Evolutionary conservation across 352 stramenopile species (phyloP), one percentile per base, ranked within the genome.

Genomic region (Phytophthora agathidicida): DNA sequence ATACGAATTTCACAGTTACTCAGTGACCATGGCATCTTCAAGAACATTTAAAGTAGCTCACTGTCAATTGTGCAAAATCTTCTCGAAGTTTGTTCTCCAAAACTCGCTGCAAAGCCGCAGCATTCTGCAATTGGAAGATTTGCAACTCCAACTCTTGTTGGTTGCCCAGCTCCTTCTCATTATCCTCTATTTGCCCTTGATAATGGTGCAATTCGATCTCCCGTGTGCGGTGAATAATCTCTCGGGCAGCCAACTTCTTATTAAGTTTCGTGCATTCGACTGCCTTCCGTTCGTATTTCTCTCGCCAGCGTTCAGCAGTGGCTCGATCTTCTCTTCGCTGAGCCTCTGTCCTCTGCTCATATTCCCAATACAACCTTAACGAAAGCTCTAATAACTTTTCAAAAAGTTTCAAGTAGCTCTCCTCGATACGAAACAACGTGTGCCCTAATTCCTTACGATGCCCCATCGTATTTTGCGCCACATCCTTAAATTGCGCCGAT

Each of bases 301-400:
- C 75, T 9, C 76, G 68, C 80, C 80, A 90, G 38, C 75, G 67
- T 17, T 58, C 32, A 17, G 80, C 69, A 8, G 73, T 62, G 0
- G 42, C 57, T 43, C 75, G 86, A 37, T 90, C 77, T 6, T 75
- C 69, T 22, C 33, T 66, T 11, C 78, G 75, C 43, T 88, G 73
- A 5, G 56, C 68, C 14, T 75, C 79, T 5, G 68, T 74, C 7
- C 80, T 69, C 9, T 82, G 65, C 14, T 88, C 78, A 39, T 90
- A 92, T 8, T 73, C 75, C 78, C 81, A 90, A 42, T 90, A 92
- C 56, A 92, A 70, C 0, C 78, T 67, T 41, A 92, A 16, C 3
- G 83, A 87, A 30, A 88, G 68, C 56, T 89, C 83, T n/a, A 90
- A 44, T 26, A 92, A 59, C 55, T 87, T 88, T 35, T 92, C 83